Percentiles rank a stretch among this genome's conserved stretches.
phyloP scores from a whole-genome alignment of 2,329 filamentous ascomycete species.

The Verticillium nubilum region DNA sequence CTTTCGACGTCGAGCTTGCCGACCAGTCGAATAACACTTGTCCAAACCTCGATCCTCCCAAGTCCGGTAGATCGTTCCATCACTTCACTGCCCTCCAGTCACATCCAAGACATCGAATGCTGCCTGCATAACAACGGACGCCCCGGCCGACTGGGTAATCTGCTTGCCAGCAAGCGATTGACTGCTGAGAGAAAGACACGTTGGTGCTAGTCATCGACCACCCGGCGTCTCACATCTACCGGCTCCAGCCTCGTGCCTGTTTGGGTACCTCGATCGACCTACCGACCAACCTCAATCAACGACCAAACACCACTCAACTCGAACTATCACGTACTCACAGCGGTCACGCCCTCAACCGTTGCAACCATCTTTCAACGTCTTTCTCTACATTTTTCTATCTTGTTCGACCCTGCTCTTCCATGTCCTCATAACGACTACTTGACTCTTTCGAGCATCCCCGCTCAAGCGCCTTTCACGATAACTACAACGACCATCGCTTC shows the following conservation, averaged over 20 bases:
- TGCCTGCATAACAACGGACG: conserved; percentile 6
- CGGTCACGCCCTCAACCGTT: conserved; percentile 17
- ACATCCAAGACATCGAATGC: conserved; percentile 9
- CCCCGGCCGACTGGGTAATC: conserved; percentile 12
- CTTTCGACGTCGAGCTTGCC: neutral
- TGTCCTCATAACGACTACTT: conserved; percentile 39
- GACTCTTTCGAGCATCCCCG: conserved; percentile 18
- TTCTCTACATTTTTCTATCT: conserved; percentile 6
- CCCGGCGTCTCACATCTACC: neutral
- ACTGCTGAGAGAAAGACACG: conserved; percentile 5
- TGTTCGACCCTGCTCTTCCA: conserved; percentile 22
- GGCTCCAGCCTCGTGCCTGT: conserved; percentile 5
- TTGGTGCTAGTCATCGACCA: neutral
- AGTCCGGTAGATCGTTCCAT: neutral
- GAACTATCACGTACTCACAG: conserved; percentile 8
- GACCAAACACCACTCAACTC: neutral
- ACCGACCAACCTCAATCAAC: neutral
- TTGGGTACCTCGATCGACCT: neutral
- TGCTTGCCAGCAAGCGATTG: conserved; percentile 15
- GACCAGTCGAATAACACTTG: neutral
- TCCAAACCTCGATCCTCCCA: conserved; percentile 1
- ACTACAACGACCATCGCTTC: conserved; percentile 8
- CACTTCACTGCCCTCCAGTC: neutral
- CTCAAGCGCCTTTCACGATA: conserved; percentile 8
- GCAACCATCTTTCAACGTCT: conserved; percentile 2